Evolutionary conservation across 495 filamentous ascomycete genomes (phyloP).

Genomic region (Hypoxylon subgilvum): DNA sequence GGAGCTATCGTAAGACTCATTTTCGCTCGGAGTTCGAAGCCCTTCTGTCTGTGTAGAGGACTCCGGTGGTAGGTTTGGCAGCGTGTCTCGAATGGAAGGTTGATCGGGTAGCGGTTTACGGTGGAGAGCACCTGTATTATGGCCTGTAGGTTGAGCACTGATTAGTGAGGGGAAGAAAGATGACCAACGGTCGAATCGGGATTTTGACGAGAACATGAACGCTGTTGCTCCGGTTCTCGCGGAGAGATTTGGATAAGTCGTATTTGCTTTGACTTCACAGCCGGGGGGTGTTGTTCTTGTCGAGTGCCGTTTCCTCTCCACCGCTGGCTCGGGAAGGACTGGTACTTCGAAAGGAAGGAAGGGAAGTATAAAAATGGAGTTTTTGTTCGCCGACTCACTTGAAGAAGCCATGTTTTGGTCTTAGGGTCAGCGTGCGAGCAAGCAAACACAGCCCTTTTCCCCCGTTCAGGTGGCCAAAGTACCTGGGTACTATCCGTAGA

Average conservation of each 20-base stretch:
- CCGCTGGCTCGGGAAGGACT: slow-evolving; percentile 2
- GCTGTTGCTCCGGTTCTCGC: slow-evolving; percentile 13
- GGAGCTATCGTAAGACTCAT: slow-evolving; percentile 9
- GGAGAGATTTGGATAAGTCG: neutral
- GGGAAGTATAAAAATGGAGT: slow-evolving; percentile 33
- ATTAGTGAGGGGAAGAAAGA: slow-evolving; percentile 43
- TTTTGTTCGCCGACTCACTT: slow-evolving; percentile 33
- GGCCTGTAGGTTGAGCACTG: slow-evolving; percentile 30
- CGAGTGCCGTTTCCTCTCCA: neutral
- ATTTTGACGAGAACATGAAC: slow-evolving; percentile 31
- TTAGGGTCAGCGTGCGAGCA: slow-evolving; percentile 6
- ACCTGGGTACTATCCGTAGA: slow-evolving; percentile 29
- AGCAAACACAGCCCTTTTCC: slow-evolving; percentile 29
- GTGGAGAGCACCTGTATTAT: slow-evolving; percentile 16
- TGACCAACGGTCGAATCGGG: slow-evolving; percentile 38
- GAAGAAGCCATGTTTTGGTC: slow-evolving; percentile 28
- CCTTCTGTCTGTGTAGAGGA: slow-evolving; percentile 4
- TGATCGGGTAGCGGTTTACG: slow-evolving; percentile 38
- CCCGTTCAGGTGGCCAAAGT: slow-evolving; percentile 19
- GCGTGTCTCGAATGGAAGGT: slow-evolving; percentile 18
- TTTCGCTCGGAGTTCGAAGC: neutral
- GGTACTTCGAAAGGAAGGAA: slow-evolving; percentile 2
- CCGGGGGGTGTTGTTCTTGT: slow-evolving; percentile 6
- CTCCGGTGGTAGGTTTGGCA: slow-evolving; percentile 22
- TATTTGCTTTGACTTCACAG: slow-evolving; percentile 8